phyloP scores from a whole-genome alignment of 768 basidiomycete genomes.

The Erythrobasidium yunnanense region DNA sequence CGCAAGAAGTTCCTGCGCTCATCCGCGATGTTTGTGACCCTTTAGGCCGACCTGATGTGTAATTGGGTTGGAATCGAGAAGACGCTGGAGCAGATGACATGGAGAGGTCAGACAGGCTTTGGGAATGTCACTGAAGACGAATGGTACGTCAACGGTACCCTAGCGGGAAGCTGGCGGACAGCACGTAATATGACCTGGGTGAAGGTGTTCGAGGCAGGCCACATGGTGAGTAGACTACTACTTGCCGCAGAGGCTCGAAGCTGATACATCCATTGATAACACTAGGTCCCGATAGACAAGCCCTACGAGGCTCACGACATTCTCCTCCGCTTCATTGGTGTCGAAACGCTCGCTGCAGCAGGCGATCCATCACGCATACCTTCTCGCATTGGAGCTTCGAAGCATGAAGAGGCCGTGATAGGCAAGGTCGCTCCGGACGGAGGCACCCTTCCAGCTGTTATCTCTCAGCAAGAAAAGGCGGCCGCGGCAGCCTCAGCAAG shows the following conservation, averaged over 20 bases:
- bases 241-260: background rate
- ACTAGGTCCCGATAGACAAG: constrained; percentile 50
- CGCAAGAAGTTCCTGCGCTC: no score
- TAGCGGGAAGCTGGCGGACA: constrained; percentile 82
- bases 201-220: constrained; percentile 86
- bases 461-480: background rate
- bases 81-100: background rate
- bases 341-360: constrained; percentile 68
- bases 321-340: constrained; percentile 93
- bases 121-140: constrained; percentile 39
- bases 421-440: constrained; percentile 35
- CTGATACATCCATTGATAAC: background rate
- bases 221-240: constrained; percentile 56
- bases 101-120: background rate
- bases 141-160: constrained; percentile 54
- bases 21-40: constrained; percentile 66
- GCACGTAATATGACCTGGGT: constrained; percentile 84
- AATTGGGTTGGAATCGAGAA: constrained; percentile 20
- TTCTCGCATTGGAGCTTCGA: constrained; percentile 59
- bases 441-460: constrained; percentile 22
- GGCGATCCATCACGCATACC: constrained; percentile 72
- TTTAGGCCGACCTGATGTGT: constrained; percentile 56
- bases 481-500: background rate
- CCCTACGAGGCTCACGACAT: constrained; percentile 91
- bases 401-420: constrained; percentile 45